These are phyloP conservation scores for Penicillium sp. DNA, from an alignment of 2,329 filamentous ascomycete genomes.

Conservation along the genomic window DNA sequence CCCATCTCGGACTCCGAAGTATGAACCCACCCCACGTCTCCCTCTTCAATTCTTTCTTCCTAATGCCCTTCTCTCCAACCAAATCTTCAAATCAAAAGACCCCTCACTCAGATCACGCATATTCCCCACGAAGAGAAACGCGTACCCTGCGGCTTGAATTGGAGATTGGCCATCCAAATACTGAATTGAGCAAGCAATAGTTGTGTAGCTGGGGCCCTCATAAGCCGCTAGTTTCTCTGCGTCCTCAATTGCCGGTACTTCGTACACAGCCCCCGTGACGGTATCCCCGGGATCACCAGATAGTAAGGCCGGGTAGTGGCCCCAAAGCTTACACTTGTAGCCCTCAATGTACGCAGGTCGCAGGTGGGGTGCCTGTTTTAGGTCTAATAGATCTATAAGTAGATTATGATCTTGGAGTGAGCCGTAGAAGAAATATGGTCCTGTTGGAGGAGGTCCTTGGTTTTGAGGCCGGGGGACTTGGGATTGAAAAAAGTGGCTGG, in stretches of 20 bases:
- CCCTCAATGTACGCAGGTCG: conserved; percentile 19
- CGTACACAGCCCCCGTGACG: conserved; percentile 19
- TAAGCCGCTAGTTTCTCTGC: conserved; percentile 14
- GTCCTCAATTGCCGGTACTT: conserved; percentile 12
- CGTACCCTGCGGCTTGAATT: neutral
- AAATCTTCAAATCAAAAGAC: neutral
- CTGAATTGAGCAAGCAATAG: conserved; percentile 7
- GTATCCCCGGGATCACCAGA: neutral
- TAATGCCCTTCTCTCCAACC: neutral
- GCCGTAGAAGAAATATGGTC: conserved; percentile 36
- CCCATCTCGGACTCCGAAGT: neutral
- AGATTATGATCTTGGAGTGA: conserved; percentile 28
- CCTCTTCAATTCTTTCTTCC: neutral
- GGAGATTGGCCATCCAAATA: conserved; percentile 9
- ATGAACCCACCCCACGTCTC: neutral
- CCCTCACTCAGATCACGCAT: conserved; percentile 3
- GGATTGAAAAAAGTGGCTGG: neutral
- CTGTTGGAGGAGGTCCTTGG: conserved; percentile 4
- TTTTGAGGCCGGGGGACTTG: neutral
- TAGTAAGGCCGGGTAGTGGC: conserved; percentile 21
- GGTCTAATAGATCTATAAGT: conserved; percentile 18
- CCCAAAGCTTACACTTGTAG: conserved; percentile 23
- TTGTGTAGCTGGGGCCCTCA: conserved; percentile 15
- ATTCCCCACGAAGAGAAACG: conserved; percentile 6
- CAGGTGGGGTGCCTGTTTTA: conserved; percentile 12